Evolutionary conservation across 441 rosid species (phyloP).

Genomic region (Viola pubescens): DNA sequence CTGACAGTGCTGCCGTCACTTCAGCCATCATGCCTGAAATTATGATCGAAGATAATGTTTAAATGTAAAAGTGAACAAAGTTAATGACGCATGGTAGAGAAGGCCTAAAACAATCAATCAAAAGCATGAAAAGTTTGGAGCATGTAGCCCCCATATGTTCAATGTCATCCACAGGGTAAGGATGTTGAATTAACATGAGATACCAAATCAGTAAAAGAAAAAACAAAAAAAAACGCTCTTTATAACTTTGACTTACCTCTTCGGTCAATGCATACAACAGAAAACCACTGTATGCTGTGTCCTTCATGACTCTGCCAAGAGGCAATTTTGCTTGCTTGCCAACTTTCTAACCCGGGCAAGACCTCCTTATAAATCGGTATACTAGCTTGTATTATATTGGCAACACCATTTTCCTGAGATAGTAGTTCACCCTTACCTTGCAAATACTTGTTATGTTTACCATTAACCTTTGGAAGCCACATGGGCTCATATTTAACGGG

Average conservation of each 20-base stretch:
- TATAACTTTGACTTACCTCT: constrained; percentile 40
- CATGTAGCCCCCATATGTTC: background rate
- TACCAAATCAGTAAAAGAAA: too few species aligned
- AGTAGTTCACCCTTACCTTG: constrained; percentile 38
- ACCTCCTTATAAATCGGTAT: constrained; percentile 67
- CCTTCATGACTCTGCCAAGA: constrained; percentile 91
- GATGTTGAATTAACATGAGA: too few species aligned
- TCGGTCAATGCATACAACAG: constrained; percentile 77
- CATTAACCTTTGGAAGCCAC: constrained; percentile 75
- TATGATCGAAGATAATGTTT: constrained; percentile 4
- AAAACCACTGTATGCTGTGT: constrained; percentile 82
- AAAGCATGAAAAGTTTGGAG: background rate
- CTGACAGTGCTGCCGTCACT: constrained; percentile 65
- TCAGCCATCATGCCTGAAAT: constrained; percentile 84
- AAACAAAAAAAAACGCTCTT: too few species aligned
- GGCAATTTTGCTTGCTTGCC: constrained; percentile 83
- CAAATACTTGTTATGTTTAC: constrained; percentile 65
- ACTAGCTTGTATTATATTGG: constrained; percentile 56
- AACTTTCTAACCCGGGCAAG: constrained; percentile 78
- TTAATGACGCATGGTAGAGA: background rate
- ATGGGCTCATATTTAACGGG: constrained; percentile 38
- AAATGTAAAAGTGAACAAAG: constrained; percentile 9
- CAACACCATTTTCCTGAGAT: constrained; percentile 56
- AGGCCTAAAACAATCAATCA: background rate
- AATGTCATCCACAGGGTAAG: too few species aligned